Percentiles rank a stretch among this genome's conserved stretches.
Conservation (phyloP, 345 rosid genomes). For the Dipteronia dyeriana region DNA sequence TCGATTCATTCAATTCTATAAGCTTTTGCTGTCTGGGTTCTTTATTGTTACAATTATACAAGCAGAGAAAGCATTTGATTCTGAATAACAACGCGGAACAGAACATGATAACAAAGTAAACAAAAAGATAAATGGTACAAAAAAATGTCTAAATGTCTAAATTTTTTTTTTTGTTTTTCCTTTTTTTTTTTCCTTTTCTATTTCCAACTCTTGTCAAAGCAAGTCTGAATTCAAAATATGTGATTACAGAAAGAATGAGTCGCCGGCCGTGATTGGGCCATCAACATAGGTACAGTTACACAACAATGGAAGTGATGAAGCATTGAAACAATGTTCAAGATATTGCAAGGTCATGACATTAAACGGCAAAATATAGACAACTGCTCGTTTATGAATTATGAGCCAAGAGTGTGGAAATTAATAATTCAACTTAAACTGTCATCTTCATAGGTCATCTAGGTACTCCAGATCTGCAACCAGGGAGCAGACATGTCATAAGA, state of each 20-base stretch:
- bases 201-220: not conserved
- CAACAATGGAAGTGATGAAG: conserved; percentile 22
- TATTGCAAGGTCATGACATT: not conserved
- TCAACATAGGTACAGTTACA: conserved; percentile 1
- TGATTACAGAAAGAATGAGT: conserved; percentile 16
- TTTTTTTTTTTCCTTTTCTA: not conserved
- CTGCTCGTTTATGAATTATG: conserved; percentile 21
- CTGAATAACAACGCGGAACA: not conserved
- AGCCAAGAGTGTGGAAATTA: conserved; percentile 2
- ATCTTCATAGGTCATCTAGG: not conserved
- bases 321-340: conserved; percentile 19
- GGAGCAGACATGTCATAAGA: conserved; percentile 37
- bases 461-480: conserved; percentile 8
- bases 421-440: conserved; percentile 8
- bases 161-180: not conserved
- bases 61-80: not conserved
- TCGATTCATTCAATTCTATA: not conserved
- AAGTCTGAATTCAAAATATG: not conserved
- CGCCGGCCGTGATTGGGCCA: conserved; percentile 19
- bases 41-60: not conserved
- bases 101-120: not conserved
- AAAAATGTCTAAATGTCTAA: not conserved
- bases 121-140: not conserved
- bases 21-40: not conserved
- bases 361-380: conserved; percentile 15